Percentiles rank a stretch among this genome's conserved stretches.
Conservation (phyloP, 2,329 filamentous ascomycete species). For the Verticillium longisporum region DNA sequence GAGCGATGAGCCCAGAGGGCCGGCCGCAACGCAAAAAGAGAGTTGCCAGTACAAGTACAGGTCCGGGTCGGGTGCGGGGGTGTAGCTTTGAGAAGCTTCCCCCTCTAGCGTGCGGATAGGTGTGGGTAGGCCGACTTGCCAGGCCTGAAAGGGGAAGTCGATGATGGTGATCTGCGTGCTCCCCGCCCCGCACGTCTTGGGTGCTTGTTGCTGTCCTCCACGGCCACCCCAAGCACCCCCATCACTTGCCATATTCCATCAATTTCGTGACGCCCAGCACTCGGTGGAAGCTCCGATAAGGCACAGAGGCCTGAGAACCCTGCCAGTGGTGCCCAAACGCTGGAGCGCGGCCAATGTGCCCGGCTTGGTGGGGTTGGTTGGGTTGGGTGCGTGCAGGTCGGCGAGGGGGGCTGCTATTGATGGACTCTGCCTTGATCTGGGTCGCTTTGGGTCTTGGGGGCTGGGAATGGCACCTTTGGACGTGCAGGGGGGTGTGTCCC, state of each 20-base stretch:
- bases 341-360: neutral
- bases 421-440: neutral
- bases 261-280: neutral
- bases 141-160: neutral
- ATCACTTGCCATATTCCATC: neutral
- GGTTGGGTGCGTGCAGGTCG: neutral
- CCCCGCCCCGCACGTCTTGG: no score
- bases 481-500: neutral
- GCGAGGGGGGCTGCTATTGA: neutral
- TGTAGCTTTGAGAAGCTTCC: neutral
- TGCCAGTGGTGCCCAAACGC: neutral
- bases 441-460: neutral
- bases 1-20: neutral
- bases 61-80: neutral
- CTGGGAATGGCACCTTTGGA: neutral
- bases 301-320: neutral
- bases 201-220: no score
- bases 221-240: no score
- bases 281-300: neutral
- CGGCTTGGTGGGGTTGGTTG: neutral
- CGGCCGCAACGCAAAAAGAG: no score
- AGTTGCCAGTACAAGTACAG: neutral
- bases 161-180: no score
- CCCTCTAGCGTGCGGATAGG: no score
- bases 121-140: neutral